Conservation (phyloP, 1,284 basidiomycete species). For the Cryptococcus amylolentus region DNA sequence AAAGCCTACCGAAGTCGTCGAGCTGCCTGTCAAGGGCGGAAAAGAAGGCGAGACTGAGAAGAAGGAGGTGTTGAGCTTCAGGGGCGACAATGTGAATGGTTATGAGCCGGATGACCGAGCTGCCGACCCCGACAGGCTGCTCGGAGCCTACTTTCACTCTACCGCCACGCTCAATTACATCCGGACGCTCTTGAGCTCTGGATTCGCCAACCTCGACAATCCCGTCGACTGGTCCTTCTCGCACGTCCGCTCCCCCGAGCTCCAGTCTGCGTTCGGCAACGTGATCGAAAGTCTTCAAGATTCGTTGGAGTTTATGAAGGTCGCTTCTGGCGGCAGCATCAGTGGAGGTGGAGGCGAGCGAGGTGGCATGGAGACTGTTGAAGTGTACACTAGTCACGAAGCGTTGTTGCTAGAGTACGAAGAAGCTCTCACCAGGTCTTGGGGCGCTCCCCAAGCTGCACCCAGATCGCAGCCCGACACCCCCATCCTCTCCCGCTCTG, state of each 20-base stretch:
- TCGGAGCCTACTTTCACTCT: slow-evolving; percentile 91
- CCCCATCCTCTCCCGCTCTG: slow-evolving; percentile 28
- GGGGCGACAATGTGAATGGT: slow-evolving; percentile 96
- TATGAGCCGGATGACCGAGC: slow-evolving; percentile 64
- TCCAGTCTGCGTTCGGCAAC: slow-evolving; percentile 74
- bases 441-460: slow-evolving; percentile 10
- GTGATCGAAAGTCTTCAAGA: slow-evolving; percentile 83
- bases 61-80: slow-evolving; percentile 50
- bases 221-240: slow-evolving; percentile 88
- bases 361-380: slow-evolving; percentile 80
- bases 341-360: slow-evolving; percentile 51
- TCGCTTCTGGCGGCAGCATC: slow-evolving; percentile 60
- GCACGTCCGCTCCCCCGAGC: slow-evolving; percentile 78
- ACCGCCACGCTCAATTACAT: slow-evolving; percentile 90
- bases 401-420: slow-evolving; percentile 92
- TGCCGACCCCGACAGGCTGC: slow-evolving; percentile 80
- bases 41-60: slow-evolving; percentile 28
- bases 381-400: slow-evolving; percentile 94
- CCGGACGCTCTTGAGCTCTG: slow-evolving; percentile 79
- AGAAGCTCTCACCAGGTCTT: slow-evolving; percentile 74
- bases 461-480: slow-evolving; percentile 12
- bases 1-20: slow-evolving; percentile 70
- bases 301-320: slow-evolving; percentile 83
- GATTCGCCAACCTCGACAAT: slow-evolving; percentile 86
- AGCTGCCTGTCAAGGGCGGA: slow-evolving; percentile 58